Evolutionary conservation across 1,284 basidiomycete genomes (phyloP), one percentile per base, ranked within the genome.

Genomic region (Caloboletus firmus): DNA sequence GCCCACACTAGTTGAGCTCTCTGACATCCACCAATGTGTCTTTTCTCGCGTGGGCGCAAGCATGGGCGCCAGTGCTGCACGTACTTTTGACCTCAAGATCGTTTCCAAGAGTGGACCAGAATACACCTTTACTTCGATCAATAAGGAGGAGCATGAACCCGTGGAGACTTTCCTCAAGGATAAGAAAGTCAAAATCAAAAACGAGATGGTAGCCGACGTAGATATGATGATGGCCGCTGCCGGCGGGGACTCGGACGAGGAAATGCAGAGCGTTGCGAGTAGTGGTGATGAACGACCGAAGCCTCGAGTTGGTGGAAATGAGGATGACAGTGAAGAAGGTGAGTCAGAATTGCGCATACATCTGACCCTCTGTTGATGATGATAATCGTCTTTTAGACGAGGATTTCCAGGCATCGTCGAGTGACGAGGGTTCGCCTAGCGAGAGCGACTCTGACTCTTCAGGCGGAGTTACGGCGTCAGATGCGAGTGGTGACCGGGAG

Each of bases 1-100:
- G 66, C 95, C 97, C 1, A 87, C 89, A 36, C 87, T 98, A 64
- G 84, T 98, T 63, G 92, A 97, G 61, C 88, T 97, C 61, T 84
- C 85, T 53, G 94, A 98, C 66, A 90, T 98, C 55, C 88, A 95
- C 64, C 89, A 92, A 72, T 90, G 93, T 57, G 82, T 94, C 48
- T 98, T 99, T 78, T 95, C 95, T 12, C 91, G 95, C 56, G 92
- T 99, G 13, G 94, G 96, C n/a, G 87, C 91, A 1, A 91, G 90
- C 43, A 83, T 96, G 67, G 84, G 82, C 3, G 83, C 85, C 10
- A 85, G 88, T 12, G 91, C 92, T 2, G 90, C 91, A 1, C 89
- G 93, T 51, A 98, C 97, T 0, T 99, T 99, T 68, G 97, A 99
- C 72, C 77, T 99, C 69, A 88, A 91, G 63, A 89, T 99, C 60